Percentiles rank a stretch among this genome's conserved stretches.
These are phyloP conservation scores for Xylariaceae sp. DNA, from an alignment of 2,329 filamentous ascomycete genomes.

Conservation along the genomic window DNA sequence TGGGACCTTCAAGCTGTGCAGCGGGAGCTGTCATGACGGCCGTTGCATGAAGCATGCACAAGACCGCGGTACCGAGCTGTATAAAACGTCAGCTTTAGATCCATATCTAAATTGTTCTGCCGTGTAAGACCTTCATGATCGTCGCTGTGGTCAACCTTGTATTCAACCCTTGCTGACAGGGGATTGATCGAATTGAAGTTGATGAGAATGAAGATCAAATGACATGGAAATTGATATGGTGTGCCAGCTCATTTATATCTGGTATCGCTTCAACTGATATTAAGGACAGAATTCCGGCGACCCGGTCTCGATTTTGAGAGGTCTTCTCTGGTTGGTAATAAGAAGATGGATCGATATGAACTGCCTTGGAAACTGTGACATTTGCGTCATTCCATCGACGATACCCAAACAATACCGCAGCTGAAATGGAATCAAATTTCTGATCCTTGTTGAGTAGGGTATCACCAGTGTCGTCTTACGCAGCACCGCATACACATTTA, in stretches of 20 bases:
- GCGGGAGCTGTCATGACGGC: slow-evolving; percentile 14
- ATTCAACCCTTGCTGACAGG: too few relatives aligned
- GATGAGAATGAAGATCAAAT: neutral
- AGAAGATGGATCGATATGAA: neutral
- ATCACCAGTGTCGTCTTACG: slow-evolving; percentile 5
- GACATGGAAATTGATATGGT: neutral
- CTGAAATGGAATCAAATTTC: too few relatives aligned
- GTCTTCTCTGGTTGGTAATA: slow-evolving; percentile 5
- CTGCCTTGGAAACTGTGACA: too few relatives aligned
- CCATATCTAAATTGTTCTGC: neutral
- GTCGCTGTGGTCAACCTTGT: too few relatives aligned
- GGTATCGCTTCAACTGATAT: too few relatives aligned
- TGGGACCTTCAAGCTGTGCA: neutral
- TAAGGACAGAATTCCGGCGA: slow-evolving; percentile 4
- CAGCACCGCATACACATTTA: slow-evolving; percentile 3
- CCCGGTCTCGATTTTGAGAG: slow-evolving; percentile 5
- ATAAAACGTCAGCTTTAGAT: slow-evolving; percentile 2
- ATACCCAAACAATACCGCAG: too few relatives aligned
- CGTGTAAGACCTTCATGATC: slow-evolving; percentile 12
- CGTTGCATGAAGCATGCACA: slow-evolving; percentile 4
- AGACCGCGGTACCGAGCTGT: slow-evolving; percentile 5
- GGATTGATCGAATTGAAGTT: too few relatives aligned
- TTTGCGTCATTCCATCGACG: too few relatives aligned
- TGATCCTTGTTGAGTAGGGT: slow-evolving; percentile 12
- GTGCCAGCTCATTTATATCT: slow-evolving; percentile 7